These are phyloP conservation scores for Rhododendron griersonianum DNA, from an alignment of 148 eudicot genomes.

Conservation along the genomic window DNA sequence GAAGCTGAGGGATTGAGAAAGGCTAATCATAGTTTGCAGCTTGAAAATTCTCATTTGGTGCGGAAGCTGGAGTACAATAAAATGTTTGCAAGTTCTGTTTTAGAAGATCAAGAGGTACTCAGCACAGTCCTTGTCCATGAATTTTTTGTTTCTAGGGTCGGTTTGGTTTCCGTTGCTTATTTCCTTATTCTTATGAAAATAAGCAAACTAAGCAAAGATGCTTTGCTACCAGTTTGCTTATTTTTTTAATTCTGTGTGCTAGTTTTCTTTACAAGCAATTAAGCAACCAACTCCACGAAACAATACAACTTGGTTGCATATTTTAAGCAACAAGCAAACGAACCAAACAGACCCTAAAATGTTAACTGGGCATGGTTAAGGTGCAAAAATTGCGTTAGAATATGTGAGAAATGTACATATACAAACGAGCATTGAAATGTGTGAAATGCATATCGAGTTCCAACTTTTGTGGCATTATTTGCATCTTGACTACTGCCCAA, in stretches of 20 bases:
- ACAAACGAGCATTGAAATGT: background rate
- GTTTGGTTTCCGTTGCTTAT: background rate
- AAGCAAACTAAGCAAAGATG: background rate
- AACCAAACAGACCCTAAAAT: background rate
- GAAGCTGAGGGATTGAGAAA: constrained; percentile 56
- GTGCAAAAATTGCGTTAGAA: background rate
- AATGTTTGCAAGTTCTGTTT: constrained; percentile 50
- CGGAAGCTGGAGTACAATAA: constrained; percentile 58
- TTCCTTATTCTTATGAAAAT: background rate
- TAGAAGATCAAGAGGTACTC: constrained; percentile 65
- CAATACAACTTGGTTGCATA: background rate
- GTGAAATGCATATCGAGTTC: background rate
- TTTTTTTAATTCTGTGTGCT: background rate
- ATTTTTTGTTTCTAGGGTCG: background rate
- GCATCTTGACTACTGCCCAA: background rate
- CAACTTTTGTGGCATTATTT: background rate
- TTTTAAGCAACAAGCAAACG: background rate
- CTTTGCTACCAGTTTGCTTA: background rate
- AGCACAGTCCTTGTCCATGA: background rate
- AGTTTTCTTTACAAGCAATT: background rate
- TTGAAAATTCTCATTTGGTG: constrained; percentile 59
- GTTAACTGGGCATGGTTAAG: background rate
- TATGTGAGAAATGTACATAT: background rate
- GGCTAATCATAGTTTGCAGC: constrained; percentile 37
- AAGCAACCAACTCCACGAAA: background rate